Conservation (phyloP, 2,329 filamentous ascomycete genomes). For the Neofusicoccum sp. region DNA sequence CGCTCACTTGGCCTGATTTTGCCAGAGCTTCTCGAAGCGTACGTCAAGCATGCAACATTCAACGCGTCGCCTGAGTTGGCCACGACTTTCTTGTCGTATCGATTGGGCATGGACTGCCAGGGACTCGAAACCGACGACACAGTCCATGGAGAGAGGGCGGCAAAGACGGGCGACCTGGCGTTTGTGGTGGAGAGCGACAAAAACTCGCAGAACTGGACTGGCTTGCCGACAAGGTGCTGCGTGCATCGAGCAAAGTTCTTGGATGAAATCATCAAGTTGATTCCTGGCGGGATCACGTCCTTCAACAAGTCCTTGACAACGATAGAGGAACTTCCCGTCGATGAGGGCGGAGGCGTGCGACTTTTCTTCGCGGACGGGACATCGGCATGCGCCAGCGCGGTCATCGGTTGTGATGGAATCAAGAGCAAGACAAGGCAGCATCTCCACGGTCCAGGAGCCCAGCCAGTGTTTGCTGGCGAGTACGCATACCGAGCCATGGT, state of each 20-base stretch:
- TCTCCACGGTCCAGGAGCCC: slow-evolving; percentile 5
- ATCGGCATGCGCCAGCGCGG: slow-evolving; percentile 1
- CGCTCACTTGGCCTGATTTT: slow-evolving; percentile 31
- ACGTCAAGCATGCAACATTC: slow-evolving; percentile 32
- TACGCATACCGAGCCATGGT: slow-evolving; percentile 21
- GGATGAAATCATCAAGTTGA: slow-evolving; percentile 28
- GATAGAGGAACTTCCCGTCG: slow-evolving; percentile 23
- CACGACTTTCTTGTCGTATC: slow-evolving; percentile 25
- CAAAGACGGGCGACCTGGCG: slow-evolving; percentile 28
- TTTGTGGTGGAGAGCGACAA: slow-evolving; percentile 25
- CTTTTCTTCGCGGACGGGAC: slow-evolving; percentile 22
- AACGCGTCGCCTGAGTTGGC: slow-evolving; percentile 25
- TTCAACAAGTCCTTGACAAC: slow-evolving; percentile 29
- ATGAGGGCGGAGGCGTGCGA: slow-evolving; percentile 23
- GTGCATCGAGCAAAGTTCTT: slow-evolving; percentile 32
- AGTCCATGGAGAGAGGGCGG: background rate
- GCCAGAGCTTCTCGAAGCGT: slow-evolving; percentile 28
- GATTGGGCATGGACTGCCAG: slow-evolving; percentile 19
- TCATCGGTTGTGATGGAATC: slow-evolving; percentile 27
- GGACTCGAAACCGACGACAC: background rate
- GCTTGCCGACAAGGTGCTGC: slow-evolving; percentile 25
- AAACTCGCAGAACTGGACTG: slow-evolving; percentile 21
- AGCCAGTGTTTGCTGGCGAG: slow-evolving; percentile 3
- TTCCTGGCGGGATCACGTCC: slow-evolving; percentile 26
- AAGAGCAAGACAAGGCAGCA: slow-evolving; percentile 19